These are phyloP conservation scores for Eucalyptus tenuipes DNA, from an alignment of 345 rosid species.

Conservation along the genomic window DNA sequence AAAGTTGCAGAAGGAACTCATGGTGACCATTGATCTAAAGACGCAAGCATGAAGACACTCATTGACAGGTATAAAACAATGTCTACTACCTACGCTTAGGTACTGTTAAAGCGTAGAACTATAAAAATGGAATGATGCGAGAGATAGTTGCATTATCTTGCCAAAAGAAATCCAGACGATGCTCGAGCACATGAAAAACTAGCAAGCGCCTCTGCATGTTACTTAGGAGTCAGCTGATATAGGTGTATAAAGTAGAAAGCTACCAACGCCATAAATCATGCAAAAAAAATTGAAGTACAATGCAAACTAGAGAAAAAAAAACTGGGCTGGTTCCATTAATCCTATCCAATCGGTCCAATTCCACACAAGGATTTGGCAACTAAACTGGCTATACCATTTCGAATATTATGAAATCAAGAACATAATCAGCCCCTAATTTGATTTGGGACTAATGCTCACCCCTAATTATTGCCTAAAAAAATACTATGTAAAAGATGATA, in stretches of 20 bases:
- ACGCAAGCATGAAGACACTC: neutral
- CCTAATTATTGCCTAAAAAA: too few species aligned
- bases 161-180: neutral
- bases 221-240: neutral
- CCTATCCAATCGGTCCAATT: neutral
- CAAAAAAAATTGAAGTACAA: neutral
- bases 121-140: neutral
- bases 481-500: neutral
- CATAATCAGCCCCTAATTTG: neutral
- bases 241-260: neutral
- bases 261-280: neutral
- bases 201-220: neutral
- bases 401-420: neutral
- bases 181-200: neutral
- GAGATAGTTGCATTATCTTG: neutral
- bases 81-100: neutral
- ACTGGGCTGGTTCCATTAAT: rapidly evolving
- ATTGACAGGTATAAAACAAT: neutral
- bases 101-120: neutral
- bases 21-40: neutral
- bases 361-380: neutral
- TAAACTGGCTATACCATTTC: neutral
- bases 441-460: neutral
- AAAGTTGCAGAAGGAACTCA: neutral
- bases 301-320: neutral